Base-by-base conservation (phyloP, 495 filamentous ascomycete genomes). In the Massariosphaeria phaeospora region DNA sequence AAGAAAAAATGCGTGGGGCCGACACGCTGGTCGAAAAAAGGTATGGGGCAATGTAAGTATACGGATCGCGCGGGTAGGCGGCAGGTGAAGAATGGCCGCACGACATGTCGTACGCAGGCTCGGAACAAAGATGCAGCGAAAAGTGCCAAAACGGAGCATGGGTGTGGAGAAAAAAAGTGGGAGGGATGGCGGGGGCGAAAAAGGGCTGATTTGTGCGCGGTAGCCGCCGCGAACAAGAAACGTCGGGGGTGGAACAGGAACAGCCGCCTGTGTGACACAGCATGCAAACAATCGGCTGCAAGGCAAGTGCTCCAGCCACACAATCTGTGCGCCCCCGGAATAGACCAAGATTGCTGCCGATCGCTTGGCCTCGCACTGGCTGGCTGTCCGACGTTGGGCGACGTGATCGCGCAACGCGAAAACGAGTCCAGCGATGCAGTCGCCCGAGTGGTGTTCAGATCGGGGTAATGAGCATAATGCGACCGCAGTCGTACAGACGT, bases 401-500 rank as follows among this genome's bases (percentile, higher is more conserved):
- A 21, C 20, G 9, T 43, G 6, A 27, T 51, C 35, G 46, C 47
- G 40, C 41, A 47, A 38, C 39, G 34, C 41, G 18, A 46, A 30
- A 44, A 41, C 18, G 5, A 11, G 26, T 7, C 9, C 26, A 21
- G 25, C 6, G 15, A 20, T 40, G 49, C 24, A 21, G 25, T 34
- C 34, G 27, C 49, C 27, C 52, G 40, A 20, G 15, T 25, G 30
- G 38, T 40, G 40, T 43, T 26, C 43, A 20, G 34, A 29, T 30
- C 52, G 12, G 36, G 47, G 53, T 21, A 31, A 51, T 23, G 47
- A 61, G 52, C 47, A 42, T 64, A 61, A 61, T 57, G 44, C 29
- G 44, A 64, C 62, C 20, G 8, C 57, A 36, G 52, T 64, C 53
- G 62, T 55, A 61, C 57, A 56, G 43, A 52, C 12, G 33, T 31